Base-by-base conservation (phyloP, 306 rosid genomes). In the Arachis hypogaea region DNA sequence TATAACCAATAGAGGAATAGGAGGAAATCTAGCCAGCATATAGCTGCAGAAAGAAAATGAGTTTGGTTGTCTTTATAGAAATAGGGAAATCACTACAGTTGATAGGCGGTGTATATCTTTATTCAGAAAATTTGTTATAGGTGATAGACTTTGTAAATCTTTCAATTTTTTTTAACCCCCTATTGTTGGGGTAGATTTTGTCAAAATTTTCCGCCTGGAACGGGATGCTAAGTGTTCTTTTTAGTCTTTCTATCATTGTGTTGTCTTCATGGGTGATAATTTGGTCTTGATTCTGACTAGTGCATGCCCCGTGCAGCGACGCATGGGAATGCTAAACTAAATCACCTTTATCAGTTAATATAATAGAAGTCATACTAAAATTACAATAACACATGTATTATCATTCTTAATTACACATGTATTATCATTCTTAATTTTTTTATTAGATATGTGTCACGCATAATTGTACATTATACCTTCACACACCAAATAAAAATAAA, bases 61-160 rank as follows among this genome's bases (percentile, higher is more conserved):
- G 63, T 16, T 33, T 51, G 72, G n/a, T 51, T 7, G 11, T 47
- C 46, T 49, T 68, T 68, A 36, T 68, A 50, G 30, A 45, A 65
- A 41, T 44, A 50, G 72, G 61, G 46, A 65, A 64, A 45, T 65
- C 14, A 10, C 3, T 66, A 66, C 28, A 6, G 28, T 29, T 66
- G 57, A 47, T 29, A 66, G 69, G 40, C 41, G 38, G 68, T 22
- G 56, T 46, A 65, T 65, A 65, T 65, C 50, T 44, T 28, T 18
- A 9, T 44, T 65, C 41, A 9, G 69, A 40, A 65, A 65, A 45
- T 42, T 66, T 22, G 51, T 67, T 63, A 14, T 44, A 68, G 73
- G 59, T 51, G n/a, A 33, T 38, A 44, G 69, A 33, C 46, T 68
- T 1, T 11, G 38, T 16, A 68, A 9, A 14, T 55, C 47, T 69